Conservation (phyloP, 305 asterid species). For the Rubia tinctorum region DNA sequence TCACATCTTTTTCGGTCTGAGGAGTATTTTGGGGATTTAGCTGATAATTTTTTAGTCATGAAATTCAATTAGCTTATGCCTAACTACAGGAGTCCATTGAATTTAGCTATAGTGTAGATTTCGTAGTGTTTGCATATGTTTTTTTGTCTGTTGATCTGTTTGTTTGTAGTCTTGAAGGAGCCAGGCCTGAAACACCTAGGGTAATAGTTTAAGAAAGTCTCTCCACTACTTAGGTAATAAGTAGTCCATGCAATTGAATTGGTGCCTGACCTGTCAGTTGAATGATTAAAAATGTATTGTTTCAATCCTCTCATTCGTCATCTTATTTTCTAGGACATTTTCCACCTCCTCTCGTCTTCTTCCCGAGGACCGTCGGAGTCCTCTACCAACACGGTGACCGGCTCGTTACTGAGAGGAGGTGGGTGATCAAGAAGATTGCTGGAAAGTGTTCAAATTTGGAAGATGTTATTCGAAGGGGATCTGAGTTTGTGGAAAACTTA, state of each 20-base stretch:
- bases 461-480: slow-evolving; percentile 73
- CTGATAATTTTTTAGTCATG: neutral
- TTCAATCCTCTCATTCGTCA: neutral
- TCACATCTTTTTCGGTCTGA: neutral
- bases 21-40: neutral
- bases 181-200: slow-evolving; percentile 57
- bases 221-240: slow-evolving; percentile 79
- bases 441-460: slow-evolving; percentile 53
- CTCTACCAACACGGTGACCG: too few relatives aligned
- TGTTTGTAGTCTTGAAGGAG: slow-evolving; percentile 65
- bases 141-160: slow-evolving; percentile 5
- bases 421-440: slow-evolving; percentile 89
- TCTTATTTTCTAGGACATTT: too few relatives aligned
- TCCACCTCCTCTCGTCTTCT: too few relatives aligned
- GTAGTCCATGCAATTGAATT: neutral
- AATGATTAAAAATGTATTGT: too few relatives aligned
- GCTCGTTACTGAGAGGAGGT: slow-evolving; percentile 60
- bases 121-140: neutral
- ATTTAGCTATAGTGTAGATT: neutral
- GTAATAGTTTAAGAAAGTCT: slow-evolving; percentile 48
- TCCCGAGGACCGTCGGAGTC: too few relatives aligned
- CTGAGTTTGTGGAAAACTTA: slow-evolving; percentile 61
- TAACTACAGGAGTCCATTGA: too few relatives aligned
- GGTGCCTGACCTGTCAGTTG: neutral
- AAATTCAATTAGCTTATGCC: neutral